These are phyloP conservation scores for Colletotrichum echinochloae DNA, from an alignment of 2,329 filamentous ascomycete genomes.

Conservation along the genomic window DNA sequence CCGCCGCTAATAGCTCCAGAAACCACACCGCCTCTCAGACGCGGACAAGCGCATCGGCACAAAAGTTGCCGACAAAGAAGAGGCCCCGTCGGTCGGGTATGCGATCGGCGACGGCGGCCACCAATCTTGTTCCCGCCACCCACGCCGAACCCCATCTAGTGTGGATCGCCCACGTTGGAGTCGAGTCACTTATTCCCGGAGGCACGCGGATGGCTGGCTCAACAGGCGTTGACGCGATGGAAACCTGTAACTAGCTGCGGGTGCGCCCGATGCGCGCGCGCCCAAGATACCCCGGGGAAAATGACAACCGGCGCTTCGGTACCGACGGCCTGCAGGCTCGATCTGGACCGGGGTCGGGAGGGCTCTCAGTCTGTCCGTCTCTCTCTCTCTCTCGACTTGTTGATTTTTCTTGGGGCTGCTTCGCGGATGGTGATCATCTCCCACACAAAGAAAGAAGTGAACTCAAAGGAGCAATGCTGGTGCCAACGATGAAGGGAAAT, in stretches of 20 bases:
- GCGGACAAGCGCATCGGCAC: slow-evolving; percentile 35
- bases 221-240: slow-evolving; percentile 20
- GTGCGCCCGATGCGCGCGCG: neutral
- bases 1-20: neutral
- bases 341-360: neutral
- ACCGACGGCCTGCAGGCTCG: slow-evolving; percentile 13
- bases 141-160: slow-evolving; percentile 32
- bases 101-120: slow-evolving; percentile 22
- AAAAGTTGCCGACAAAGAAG: slow-evolving; percentile 39
- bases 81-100: neutral
- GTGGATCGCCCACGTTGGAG: slow-evolving; percentile 17
- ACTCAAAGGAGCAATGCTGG: neutral
- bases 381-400: neutral
- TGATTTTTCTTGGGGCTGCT: neutral
- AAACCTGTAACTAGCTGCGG: neutral
- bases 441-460: neutral
- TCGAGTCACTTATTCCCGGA: neutral
- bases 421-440: neutral
- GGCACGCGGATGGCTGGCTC: neutral
- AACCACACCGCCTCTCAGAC: neutral
- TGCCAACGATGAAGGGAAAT: slow-evolving; percentile 29
- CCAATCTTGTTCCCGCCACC: slow-evolving; percentile 17
- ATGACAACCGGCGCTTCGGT: slow-evolving; percentile 26
- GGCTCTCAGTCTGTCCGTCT: too few species aligned
- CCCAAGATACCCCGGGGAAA: slow-evolving; percentile 2